A percentile compares a stretch with the other conserved stretches of the same genome.
These are phyloP conservation scores for Neostapfia colusana DNA, from an alignment of 176 grass and related monocot genomes.

Conservation along the genomic window DNA sequence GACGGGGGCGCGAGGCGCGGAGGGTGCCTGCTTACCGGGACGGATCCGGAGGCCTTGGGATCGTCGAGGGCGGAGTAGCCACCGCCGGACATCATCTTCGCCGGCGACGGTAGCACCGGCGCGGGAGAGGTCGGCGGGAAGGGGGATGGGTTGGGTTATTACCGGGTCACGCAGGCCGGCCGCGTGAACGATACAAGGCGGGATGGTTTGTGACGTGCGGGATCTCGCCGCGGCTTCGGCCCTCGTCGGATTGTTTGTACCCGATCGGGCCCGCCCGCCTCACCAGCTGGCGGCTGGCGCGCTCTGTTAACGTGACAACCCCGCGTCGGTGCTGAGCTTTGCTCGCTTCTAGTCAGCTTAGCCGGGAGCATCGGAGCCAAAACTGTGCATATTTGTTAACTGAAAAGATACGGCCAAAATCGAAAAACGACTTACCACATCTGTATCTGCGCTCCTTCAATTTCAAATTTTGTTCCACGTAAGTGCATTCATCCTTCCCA, in stretches of 20 bases:
- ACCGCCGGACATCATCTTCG: constrained; percentile 92
- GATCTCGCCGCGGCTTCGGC: background rate
- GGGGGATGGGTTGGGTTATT: constrained; percentile 14
- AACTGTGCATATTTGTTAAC: constrained; percentile 8
- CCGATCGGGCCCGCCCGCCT: background rate
- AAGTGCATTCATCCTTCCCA: constrained; percentile 72
- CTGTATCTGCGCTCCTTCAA: constrained; percentile 86
- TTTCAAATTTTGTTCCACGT: constrained; percentile 73
- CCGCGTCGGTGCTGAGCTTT: background rate
- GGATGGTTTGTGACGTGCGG: constrained; percentile 19
- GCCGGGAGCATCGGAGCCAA: background rate
- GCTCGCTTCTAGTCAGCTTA: background rate
- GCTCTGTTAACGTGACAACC: background rate
- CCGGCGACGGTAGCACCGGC: constrained; percentile 16
- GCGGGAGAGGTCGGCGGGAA: constrained; percentile 8
- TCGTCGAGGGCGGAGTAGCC: constrained; percentile 84
- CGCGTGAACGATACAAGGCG: background rate
- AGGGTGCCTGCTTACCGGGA: constrained; percentile 54
- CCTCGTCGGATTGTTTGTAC: constrained; percentile 21
- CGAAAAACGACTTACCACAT: constrained; percentile 55
- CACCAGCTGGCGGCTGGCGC: background rate
- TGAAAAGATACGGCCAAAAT: constrained; percentile 27
- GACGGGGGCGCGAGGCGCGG: background rate
- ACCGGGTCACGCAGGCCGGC: background rate
- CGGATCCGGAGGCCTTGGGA: constrained; percentile 87